Evolutionary conservation across 257 asterid species (phyloP).

Genomic region (Solanum rostratum): DNA sequence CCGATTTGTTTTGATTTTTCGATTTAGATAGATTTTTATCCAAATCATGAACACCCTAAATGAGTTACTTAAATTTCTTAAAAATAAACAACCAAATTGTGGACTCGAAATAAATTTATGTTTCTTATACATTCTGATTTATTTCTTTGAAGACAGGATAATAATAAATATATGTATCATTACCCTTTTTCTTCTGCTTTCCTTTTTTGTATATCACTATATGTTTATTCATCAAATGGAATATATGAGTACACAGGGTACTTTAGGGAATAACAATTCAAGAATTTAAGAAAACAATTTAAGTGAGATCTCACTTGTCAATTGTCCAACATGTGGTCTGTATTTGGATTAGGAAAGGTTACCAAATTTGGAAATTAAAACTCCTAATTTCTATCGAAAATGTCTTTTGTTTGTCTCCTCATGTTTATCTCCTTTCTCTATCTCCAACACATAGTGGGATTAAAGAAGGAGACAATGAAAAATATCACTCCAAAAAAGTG

Average conservation of each 20-base stretch:
- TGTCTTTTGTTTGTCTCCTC: not conserved
- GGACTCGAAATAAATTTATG: not conserved
- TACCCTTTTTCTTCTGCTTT: not conserved
- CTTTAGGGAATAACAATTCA: not conserved
- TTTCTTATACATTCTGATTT: not conserved
- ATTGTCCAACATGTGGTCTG: not conserved
- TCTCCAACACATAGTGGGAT: not conserved
- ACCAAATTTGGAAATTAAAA: not conserved
- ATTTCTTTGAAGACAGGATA: not conserved
- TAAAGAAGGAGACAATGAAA: not conserved
- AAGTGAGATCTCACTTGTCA: not conserved
- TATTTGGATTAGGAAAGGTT: not conserved
- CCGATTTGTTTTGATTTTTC: too few species aligned
- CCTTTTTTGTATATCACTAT: not conserved
- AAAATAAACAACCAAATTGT: not conserved
- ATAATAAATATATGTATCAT: not conserved
- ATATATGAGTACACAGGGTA: not conserved
- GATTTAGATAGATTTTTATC: too few species aligned
- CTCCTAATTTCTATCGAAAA: not conserved
- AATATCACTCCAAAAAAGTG: not conserved
- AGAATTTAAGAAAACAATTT: not conserved
- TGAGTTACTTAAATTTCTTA: not conserved
- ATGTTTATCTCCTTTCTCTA: not conserved
- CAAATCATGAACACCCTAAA: too few species aligned
- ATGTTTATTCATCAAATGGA: not conserved